Base-by-base conservation (phyloP, 495 filamentous ascomycete genomes). In the Aspergillus nanangensis region DNA sequence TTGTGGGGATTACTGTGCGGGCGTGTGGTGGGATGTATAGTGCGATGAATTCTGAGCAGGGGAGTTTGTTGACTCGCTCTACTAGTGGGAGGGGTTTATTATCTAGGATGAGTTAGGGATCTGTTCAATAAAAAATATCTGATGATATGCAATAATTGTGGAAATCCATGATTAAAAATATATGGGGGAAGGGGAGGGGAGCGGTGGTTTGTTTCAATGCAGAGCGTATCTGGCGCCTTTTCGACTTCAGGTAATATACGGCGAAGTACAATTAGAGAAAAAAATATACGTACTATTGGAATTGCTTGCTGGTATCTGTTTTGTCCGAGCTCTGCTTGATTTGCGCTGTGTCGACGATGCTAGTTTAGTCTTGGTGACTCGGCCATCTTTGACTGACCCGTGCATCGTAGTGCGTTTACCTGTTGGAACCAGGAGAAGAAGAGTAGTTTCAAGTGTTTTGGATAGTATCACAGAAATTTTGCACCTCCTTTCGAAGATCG, bases 61-160 rank as follows among this genome's bases (percentile, higher is more conserved):
- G 33, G 23, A 73, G 51, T 20, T 57, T 53, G 39, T 75, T 75
- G 42, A 66, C 73, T 19, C 63, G 68, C 36, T 75, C 71, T 8
- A 75, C 66, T 21, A 71, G 50, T 8, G 66, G 66, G 5, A 64
- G 46, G 1, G 45, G 38, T 46, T 57, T 44, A 5, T 25, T 35
- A 19, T 47, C 55, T 46, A 20, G 31, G 23, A 39, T 37, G 29
- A 5, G 24, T 25, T 50, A 31, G 43, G 46, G 32, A 41, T 18
- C 40, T 11, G 10, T 40, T 11, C 18, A 4, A 19, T 11, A 2
- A 8, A 24, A 18, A 3, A 15, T 27, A 3, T 27, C 39, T 2
- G 1, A 40, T 41, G 4, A 2, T 15, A 22, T 41, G 10, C 23
- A 17, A 41, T 15, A 29, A 27, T 3, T 22, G n/a, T 36, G 1